phyloP scores from a whole-genome alignment of 768 basidiomycete species.

The Phaeolepiota aurea region DNA sequence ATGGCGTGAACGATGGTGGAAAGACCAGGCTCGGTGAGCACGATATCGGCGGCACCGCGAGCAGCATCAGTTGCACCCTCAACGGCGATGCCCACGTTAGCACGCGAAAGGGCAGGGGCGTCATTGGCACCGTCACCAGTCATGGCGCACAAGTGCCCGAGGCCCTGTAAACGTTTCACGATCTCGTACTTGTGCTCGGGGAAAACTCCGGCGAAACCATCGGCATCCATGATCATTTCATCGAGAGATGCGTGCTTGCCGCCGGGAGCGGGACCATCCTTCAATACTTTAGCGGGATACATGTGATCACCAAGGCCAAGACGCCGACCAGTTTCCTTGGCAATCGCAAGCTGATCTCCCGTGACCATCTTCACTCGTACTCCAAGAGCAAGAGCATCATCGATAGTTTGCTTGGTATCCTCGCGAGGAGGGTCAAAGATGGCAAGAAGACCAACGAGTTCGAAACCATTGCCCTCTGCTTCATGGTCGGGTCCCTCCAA shows the following conservation, averaged over 20 bases:
- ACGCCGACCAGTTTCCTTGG: conserved; percentile 98
- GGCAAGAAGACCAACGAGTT: conserved; percentile 92
- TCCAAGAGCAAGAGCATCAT: conserved; percentile 91
- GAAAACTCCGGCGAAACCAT: conserved; percentile 99
- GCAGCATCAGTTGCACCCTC: conserved; percentile 99
- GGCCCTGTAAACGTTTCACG: conserved; percentile 94
- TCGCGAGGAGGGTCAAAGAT: conserved; percentile 98
- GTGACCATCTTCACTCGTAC: conserved; percentile 99
- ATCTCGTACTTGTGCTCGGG: conserved; percentile 99
- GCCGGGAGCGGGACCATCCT: conserved; percentile 88
- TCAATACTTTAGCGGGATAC: conserved; percentile 98
- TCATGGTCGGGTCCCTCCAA: conserved; percentile 76
- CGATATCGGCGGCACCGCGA: conserved; percentile 97
- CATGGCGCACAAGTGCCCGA: conserved; percentile 96
- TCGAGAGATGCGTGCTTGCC: conserved; percentile 80
- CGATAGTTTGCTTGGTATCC: conserved; percentile 98
- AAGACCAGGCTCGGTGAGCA: conserved; percentile 95
- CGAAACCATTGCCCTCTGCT: conserved; percentile 92
- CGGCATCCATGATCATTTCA: conserved; percentile 99
- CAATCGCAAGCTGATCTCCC: conserved; percentile 99
- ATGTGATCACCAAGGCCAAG: conserved; percentile 98
- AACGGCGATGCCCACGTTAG: conserved; percentile 99
- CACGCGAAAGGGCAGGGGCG: conserved; percentile 93
- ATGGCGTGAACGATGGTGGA: conserved; percentile 99
- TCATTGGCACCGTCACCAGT: conserved; percentile 99